Percentiles rank a stretch among this genome's conserved stretches.
Evolutionary conservation across 1,284 basidiomycete genomes (phyloP).

Genomic region (Trichosporon coremiiforme): DNA sequence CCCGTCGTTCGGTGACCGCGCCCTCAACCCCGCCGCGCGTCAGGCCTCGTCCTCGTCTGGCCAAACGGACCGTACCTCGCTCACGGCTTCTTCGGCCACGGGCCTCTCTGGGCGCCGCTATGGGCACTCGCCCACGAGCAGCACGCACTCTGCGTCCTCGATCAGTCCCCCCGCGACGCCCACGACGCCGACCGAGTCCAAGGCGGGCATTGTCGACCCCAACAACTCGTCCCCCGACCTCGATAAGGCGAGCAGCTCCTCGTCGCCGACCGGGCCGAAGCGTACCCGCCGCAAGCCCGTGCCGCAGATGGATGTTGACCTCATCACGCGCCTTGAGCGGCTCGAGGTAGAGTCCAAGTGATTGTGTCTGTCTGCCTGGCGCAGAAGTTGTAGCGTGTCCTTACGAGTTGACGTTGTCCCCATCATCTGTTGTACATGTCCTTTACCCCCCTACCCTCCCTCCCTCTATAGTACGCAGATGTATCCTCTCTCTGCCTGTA

Average conservation of each 20-base stretch:
- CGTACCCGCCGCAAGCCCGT: constrained; percentile 35
- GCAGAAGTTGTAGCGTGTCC: constrained; percentile 5
- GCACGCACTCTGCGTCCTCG: constrained; percentile 22
- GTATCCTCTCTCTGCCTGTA: constrained; percentile 7
- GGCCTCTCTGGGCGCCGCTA: neutral
- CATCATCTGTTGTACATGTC: constrained; percentile 13
- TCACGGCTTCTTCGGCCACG: neutral
- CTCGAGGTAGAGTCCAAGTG: constrained; percentile 8
- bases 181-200: constrained; percentile 25
- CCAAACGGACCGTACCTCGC: neutral
- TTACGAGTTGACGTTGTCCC: neutral
- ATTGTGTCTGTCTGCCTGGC: neutral
- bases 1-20: neutral
- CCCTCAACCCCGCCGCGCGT: neutral
- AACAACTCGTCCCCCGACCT: neutral
- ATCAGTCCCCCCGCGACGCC: constrained; percentile 30
- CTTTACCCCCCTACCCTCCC: neutral
- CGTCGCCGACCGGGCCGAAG: constrained; percentile 11
- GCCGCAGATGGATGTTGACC: constrained; percentile 30
- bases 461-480: constrained; percentile 9
- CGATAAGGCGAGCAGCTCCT: neutral
- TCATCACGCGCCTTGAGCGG: constrained; percentile 22
- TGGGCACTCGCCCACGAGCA: constrained; percentile 25
- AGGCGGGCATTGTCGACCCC: neutral
- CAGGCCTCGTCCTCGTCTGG: neutral